Evolutionary conservation across 257 asterid species (phyloP).

Genomic region (Jacaranda copaia): DNA sequence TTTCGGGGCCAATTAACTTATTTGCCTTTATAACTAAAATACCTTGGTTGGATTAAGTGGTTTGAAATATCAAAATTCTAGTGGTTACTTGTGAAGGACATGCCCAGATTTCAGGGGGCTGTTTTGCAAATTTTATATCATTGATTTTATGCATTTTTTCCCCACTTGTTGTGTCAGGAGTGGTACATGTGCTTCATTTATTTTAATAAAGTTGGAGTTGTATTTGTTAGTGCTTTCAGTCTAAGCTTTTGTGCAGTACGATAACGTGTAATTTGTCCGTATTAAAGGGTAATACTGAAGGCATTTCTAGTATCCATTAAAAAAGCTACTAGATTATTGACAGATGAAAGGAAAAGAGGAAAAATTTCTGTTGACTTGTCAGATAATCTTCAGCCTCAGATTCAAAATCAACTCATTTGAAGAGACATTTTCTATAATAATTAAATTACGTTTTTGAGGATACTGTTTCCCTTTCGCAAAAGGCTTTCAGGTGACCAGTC

Average conservation of each 20-base stretch:
- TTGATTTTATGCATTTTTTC: background rate
- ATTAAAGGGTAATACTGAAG: background rate
- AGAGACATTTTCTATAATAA: background rate
- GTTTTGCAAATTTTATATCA: background rate
- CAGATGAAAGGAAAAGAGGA: background rate
- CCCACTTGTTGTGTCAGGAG: background rate
- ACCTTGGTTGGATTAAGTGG: background rate
- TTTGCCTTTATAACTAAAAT: background rate
- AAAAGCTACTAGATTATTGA: background rate
- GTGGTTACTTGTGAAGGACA: conserved; percentile 9
- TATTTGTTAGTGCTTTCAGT: conserved; percentile 14
- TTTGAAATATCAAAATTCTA: background rate
- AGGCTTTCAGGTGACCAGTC: conserved; percentile 27
- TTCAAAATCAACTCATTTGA: background rate
- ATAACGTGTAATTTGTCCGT: conserved; percentile 3
- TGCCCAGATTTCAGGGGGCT: conserved; percentile 15
- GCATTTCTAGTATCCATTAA: background rate
- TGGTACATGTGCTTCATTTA: background rate
- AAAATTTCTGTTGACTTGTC: conserved; percentile 13
- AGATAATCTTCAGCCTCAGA: conserved; percentile 24
- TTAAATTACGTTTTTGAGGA: background rate
- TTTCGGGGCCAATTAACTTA: background rate
- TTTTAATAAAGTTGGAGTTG: background rate
- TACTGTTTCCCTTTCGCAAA: too few relatives aligned
- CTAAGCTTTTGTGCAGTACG: conserved; percentile 18